Percentiles rank a stretch among this genome's conserved stretches.
Evolutionary conservation across 352 stramenopile species (phyloP).

Genomic region (Pythium scleroteichum): DNA sequence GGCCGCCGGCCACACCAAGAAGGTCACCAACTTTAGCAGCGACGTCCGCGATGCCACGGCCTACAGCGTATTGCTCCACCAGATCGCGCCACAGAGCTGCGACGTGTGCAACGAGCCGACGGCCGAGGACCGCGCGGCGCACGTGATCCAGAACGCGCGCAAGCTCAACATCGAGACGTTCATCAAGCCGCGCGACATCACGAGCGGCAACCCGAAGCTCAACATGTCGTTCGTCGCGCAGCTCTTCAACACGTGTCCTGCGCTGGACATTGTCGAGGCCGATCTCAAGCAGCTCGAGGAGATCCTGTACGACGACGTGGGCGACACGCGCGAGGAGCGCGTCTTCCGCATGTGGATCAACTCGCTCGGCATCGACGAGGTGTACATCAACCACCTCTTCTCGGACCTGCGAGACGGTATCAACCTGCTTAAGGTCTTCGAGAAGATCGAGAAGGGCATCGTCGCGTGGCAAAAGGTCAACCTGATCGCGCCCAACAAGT

Average conservation of each 20-base stretch:
- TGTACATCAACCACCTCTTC: conserved; percentile 92
- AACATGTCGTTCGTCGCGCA: conserved; percentile 91
- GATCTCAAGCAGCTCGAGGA: conserved; percentile 87
- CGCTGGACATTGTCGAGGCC: conserved; percentile 79
- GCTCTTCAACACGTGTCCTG: conserved; percentile 92
- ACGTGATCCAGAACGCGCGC: conserved; percentile 86
- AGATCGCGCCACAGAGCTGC: conserved; percentile 80
- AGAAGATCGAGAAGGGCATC: conserved; percentile 89
- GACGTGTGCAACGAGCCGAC: conserved; percentile 58
- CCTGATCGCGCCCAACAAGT: conserved; percentile 87
- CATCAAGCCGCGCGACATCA: conserved; percentile 92
- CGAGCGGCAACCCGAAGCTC: conserved; percentile 90
- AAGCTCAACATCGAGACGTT: conserved; percentile 88
- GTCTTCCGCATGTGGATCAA: conserved; percentile 94
- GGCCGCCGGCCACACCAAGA: conserved; percentile 66
- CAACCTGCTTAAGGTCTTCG: conserved; percentile 88
- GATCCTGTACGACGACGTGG: conserved; percentile 85
- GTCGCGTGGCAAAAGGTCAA: conserved; percentile 91
- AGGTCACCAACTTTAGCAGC: conserved; percentile 77
- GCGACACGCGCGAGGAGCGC: conserved; percentile 86
- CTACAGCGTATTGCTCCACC: conserved; percentile 87
- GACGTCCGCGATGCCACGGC: conserved; percentile 84
- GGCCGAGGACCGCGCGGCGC: conserved; percentile 62
- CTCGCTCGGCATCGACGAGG: conserved; percentile 86
- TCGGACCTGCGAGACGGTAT: conserved; percentile 87